Base-by-base conservation (phyloP, 768 basidiomycete genomes). In the Chalciporus chontae region DNA sequence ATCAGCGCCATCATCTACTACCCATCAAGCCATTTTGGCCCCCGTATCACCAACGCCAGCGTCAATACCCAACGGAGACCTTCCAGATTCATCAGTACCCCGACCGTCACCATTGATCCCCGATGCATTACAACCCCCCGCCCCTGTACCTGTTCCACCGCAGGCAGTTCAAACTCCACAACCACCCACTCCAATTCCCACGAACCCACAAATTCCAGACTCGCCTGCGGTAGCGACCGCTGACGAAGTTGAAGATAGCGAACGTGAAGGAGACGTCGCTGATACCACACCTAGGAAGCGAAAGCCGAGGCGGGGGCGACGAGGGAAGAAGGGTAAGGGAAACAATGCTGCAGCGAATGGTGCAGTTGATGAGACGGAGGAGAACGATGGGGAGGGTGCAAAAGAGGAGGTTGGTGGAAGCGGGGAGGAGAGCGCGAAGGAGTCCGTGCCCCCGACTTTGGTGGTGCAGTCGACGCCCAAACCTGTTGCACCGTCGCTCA, bases 191-290 rank as follows among this genome's bases (percentile, higher is more conserved):
- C 32, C 32, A 5, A 15, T 14, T 14, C 32, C 32, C 32, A 40
- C 37, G 17, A 58, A 50, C 10, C 27, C 10, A 29, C 41, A 24
- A 29, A 34, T 31, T 3, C 21, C 18, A 23, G 66, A 68, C 11
- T 26, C 46, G 11, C 47, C 51, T 21, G 40, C 34, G 9, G 7
- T 26, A 23, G 38, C 31, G 21, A 41, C 48, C 2, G 62, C 52
- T 38, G 71, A 60, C 36, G 82, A 76, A 43, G 73, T 66, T 2
- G 84, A 81, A n/a, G 84, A 81, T 10, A 79, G 80, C 32, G 82
- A 82, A 48, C 81, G 77, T 57, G 82, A 80, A 56, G 73, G 66
- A 3, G 72, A 76, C 21, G 45, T 3, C 18, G 62, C 63, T 0
- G 71, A 71, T 1, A 71, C 73, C 4, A 70, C 73, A 0, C 75